Base-by-base conservation (phyloP, 768 basidiomycete species). In the Lactifluus piperatus region DNA sequence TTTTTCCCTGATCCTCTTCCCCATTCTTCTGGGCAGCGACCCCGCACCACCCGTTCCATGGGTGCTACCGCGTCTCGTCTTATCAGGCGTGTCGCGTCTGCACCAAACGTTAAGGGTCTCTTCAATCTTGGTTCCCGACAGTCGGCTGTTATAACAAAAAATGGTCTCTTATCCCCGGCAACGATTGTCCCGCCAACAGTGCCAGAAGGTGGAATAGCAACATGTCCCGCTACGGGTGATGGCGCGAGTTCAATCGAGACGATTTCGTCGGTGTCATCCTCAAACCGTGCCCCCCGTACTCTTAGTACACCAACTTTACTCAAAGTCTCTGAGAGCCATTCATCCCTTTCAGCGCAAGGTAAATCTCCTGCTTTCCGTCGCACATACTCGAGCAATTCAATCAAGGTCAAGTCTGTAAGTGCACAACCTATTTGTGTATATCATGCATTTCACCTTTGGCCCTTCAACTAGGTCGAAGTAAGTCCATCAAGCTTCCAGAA, bases 371-470 rank as follows among this genome's bases (percentile, higher is more conserved):
- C 90, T 29, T 98, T 98, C 72, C 81, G 91, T 57, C 76, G 97
- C 68, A 98, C 97, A 47, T 99, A 99, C 74, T 95, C 92, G 41
- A 94, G 91, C 69, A 95, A 97, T 72, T 95, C 93, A 20, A 98
- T 99, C 76, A 97, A 97, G 76, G 84, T 94, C 65, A 80, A 84
- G 68, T 82, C 87, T 74, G 93, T 92, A 72, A 70, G 83, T 74
- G 24, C 18, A 51, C 27, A 54, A 52, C 68, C 37, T 56, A 24
- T 54, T 47, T 61, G 20, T 60, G 13, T 16, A 24, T 39, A 26
- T 58, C 43, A 47, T 46, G 20, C 32, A 16, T 20, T 37, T 61
- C 27, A 62, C 50, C 45, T 49, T 30, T 53, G 10, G 34, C 54
- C 34, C 54, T 56, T 3, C 27, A 47, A 46, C 26, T 66, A 94